Evolutionary conservation across 2,329 filamentous ascomycete species (phyloP).

Genomic region (Pseudocercospora pini-densiflorae): DNA sequence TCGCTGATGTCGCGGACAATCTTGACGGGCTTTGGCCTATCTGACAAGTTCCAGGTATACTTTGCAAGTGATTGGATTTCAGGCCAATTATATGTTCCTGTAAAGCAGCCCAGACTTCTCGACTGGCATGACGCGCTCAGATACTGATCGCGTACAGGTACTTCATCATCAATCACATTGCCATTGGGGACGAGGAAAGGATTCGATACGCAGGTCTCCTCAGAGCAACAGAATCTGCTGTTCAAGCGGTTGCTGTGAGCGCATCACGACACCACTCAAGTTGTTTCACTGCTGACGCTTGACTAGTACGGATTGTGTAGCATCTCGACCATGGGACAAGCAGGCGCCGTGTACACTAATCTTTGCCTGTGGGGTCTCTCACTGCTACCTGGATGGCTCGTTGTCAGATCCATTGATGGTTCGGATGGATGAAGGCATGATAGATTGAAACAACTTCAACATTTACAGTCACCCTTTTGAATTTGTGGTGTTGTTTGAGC

Average conservation of each 20-base stretch:
- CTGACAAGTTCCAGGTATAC: background rate
- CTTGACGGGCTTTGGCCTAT: background rate
- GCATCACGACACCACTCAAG: too few relatives aligned
- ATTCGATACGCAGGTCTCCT: slow-evolving; percentile 70
- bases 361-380: slow-evolving; percentile 70
- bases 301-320: slow-evolving; percentile 67
- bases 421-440: background rate
- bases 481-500: too few relatives aligned
- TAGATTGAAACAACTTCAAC: background rate
- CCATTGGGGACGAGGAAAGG: slow-evolving; percentile 64
- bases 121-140: background rate
- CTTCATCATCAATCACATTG: slow-evolving; percentile 69
- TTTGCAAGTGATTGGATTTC: slow-evolving; percentile 69
- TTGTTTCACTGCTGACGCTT: background rate
- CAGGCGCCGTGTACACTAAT: slow-evolving; percentile 71
- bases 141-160: slow-evolving; percentile 46
- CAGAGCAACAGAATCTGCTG: slow-evolving; percentile 72
- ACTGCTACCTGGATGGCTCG: slow-evolving; percentile 68
- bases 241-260: slow-evolving; percentile 64
- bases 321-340: slow-evolving; percentile 63
- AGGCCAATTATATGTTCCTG: slow-evolving; percentile 74
- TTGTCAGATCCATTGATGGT: slow-evolving; percentile 61
- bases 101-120: background rate
- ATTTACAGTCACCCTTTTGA: too few relatives aligned
- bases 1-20: slow-evolving; percentile 38